Evolutionary conservation across 2,329 filamentous ascomycete genomes (phyloP), one percentile per base, ranked within the genome.

Genomic region (Aspergillus luchuensis): DNA sequence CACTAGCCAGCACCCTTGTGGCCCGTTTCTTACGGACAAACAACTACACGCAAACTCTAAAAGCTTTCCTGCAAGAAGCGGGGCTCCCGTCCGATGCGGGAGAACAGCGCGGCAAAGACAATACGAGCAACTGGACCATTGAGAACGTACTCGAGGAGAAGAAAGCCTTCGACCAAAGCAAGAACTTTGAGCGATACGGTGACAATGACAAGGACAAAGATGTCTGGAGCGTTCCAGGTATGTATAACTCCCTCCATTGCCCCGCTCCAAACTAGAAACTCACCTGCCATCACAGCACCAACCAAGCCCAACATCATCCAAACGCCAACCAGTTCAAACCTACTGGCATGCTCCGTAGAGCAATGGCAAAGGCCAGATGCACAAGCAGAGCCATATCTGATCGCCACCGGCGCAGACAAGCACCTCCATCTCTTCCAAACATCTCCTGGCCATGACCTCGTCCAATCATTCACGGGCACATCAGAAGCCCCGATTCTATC

Each of bases 71-170:
- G 58, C 69, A 73, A 50, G 86, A 88, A 71, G 84, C 85, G 8
- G 81, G 79, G 5, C 75, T 88, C 17, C 77, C 83, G 11, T 63
- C 75, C 17, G 80, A 85, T 72, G 80, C 77, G 50, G 86, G 82
- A 64, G 66, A 74, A 58, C 51, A 59, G n/a, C 63, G 61, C 11
- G 66, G 28, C 25, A 55, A 47, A 41, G 41, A 47, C 11, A 67
- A 68, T 10, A 76, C 75, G 52, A 76, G 76, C 30, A 76, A 80
- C 56, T 76, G 86, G 70, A 86, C 85, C 2, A 80, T 88, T 56
- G 85, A 88, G 67, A 76, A 81, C 48, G 76, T 88, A n/a, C 75
- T 88, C 7, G 80, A 86, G 52, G 85, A 88, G 72, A 88, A 88
- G 74, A 81, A 79, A 66, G 76, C 75, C 0, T 88, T 84, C 65